Conservation (phyloP, 306 rosid genomes). For the Biancaea sappan region DNA sequence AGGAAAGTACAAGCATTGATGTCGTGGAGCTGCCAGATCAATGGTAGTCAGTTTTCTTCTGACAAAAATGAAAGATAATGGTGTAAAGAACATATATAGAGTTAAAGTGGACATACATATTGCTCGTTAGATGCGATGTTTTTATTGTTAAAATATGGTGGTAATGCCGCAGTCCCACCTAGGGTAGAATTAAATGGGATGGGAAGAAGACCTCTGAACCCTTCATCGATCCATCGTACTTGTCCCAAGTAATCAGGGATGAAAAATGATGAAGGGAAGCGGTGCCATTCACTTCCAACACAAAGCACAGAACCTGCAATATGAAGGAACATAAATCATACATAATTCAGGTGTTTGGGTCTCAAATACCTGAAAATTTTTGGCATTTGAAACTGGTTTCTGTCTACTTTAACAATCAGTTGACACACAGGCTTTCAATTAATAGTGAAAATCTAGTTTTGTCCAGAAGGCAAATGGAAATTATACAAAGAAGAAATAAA, state of each 20-base stretch:
- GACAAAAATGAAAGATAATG: background rate
- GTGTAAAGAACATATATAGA: background rate
- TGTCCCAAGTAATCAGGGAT: slow-evolving; percentile 76
- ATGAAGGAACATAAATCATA: background rate
- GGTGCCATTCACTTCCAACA: slow-evolving; percentile 98
- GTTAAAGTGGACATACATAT: slow-evolving; percentile 54
- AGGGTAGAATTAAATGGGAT: slow-evolving; percentile 82
- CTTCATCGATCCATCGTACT: slow-evolving; percentile 94
- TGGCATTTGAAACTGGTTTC: background rate
- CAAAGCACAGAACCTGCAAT: slow-evolving; percentile 80
- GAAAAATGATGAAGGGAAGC: slow-evolving; percentile 91
- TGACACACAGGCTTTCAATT: slow-evolving; percentile 9
- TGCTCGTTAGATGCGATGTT: slow-evolving; percentile 81
- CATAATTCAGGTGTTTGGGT: background rate
- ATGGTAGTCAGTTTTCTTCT: slow-evolving; percentile 30
- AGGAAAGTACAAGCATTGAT: slow-evolving; percentile 81
- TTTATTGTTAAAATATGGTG: slow-evolving; percentile 78
- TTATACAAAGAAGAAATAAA: background rate
- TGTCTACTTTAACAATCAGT: background rate
- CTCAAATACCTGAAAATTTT: background rate
- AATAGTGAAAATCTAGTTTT: background rate
- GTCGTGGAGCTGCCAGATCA: slow-evolving; percentile 64
- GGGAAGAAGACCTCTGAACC: slow-evolving; percentile 94
- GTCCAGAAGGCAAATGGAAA: background rate
- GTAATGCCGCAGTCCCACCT: slow-evolving; percentile 95